Evolutionary conservation across 2,329 filamentous ascomycete species (phyloP).

Genomic region (Aspergillus sp.): DNA sequence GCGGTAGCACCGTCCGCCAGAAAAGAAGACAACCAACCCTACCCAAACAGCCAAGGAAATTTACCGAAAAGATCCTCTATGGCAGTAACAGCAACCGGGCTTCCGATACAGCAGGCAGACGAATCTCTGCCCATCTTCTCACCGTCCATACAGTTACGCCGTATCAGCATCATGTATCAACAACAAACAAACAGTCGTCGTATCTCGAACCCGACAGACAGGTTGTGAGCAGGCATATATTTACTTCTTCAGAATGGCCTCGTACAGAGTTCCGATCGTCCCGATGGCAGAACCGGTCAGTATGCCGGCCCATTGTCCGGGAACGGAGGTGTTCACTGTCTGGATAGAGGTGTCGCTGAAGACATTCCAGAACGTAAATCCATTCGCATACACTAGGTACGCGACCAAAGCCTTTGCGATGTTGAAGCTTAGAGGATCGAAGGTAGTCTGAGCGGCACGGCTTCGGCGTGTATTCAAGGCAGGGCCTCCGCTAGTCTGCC

Average conservation of each 20-base stretch:
- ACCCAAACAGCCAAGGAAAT: background rate
- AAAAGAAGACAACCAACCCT: background rate
- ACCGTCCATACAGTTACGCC: background rate
- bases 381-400: constrained; percentile 72
- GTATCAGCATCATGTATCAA: background rate
- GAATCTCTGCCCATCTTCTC: too few species aligned
- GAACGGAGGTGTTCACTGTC: constrained; percentile 39
- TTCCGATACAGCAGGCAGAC: background rate
- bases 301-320: constrained; percentile 40
- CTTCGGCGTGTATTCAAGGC: constrained; percentile 25
- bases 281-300: constrained; percentile 44
- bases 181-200: background rate
- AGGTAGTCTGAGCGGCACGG: constrained; percentile 33
- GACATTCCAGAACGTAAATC: constrained; percentile 38
- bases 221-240: constrained; percentile 1
- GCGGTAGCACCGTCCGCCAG: background rate
- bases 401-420: constrained; percentile 80
- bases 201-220: background rate
- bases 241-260: constrained; percentile 46
- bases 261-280: constrained; percentile 44
- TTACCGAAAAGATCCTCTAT: background rate
- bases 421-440: constrained; percentile 89
- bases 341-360: constrained; percentile 37
- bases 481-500: constrained; percentile 42
- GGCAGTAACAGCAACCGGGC: background rate